These are phyloP conservation scores for Posidonia australis DNA, from an alignment of 106 monocot species.

Conservation along the genomic window DNA sequence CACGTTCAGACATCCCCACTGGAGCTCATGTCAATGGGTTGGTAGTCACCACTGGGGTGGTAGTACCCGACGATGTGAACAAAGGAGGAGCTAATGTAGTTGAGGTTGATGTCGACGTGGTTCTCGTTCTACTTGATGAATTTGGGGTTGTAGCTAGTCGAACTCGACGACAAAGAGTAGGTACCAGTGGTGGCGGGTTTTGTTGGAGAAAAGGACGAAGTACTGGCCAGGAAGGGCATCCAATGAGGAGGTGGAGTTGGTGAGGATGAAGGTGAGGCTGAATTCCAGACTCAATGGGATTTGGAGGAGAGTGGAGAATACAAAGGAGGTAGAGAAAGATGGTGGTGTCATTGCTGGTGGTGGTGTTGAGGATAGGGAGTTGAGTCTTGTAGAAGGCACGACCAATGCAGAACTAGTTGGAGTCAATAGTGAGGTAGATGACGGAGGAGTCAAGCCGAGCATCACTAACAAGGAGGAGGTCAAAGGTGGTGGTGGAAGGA, in stretches of 20 bases:
- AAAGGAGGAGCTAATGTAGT: no score
- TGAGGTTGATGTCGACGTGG: slow-evolving; percentile 40
- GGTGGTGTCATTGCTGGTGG: no score
- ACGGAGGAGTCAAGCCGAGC: slow-evolving; percentile 10
- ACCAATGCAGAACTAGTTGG: slow-evolving; percentile 26
- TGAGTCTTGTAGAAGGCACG: no score
- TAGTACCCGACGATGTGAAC: slow-evolving; percentile 11
- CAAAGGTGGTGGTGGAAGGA: background rate
- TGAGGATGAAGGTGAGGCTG: slow-evolving; percentile 39
- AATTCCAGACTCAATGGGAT: slow-evolving; percentile 23
- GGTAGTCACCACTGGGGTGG: slow-evolving; percentile 5
- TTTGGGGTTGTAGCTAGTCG: slow-evolving; percentile 26
- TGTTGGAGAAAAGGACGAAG: slow-evolving; percentile 35
- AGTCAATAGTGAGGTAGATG: slow-evolving; percentile 30
- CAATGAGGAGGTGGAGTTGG: slow-evolving; percentile 21
- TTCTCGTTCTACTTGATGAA: slow-evolving; percentile 31
- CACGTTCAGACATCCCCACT: slow-evolving; percentile 22
- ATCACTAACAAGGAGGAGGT: slow-evolving; percentile 20
- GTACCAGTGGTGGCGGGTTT: slow-evolving; percentile 1
- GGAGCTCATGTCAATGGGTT: slow-evolving; percentile 21
- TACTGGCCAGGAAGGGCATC: slow-evolving; percentile 25
- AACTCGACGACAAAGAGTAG: slow-evolving; percentile 40
- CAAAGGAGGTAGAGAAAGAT: no score
- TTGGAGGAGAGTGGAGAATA: slow-evolving; percentile 29
- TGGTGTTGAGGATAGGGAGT: no score